Evolutionary conservation across 2,329 filamentous ascomycete species (phyloP), one percentile per base, ranked within the genome.

Genomic region (Aureobasidium sp.): DNA sequence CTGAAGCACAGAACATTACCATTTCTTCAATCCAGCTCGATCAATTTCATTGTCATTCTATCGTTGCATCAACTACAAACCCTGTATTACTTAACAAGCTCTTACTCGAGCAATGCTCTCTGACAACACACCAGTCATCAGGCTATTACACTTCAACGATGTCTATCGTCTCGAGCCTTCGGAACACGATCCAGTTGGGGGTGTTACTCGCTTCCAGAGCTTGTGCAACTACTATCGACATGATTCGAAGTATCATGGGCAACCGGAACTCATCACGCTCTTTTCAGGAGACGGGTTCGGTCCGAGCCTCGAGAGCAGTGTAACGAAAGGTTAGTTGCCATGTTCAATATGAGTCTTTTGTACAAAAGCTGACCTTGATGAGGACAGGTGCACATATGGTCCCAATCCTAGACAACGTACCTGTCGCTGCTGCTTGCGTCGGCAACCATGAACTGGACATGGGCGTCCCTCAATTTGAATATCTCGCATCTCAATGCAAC

Each of bases 201-300:
- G 92, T 20, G 82, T 89, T 46, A 80, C 89, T 34, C 83, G 92
- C 52, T 96, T 97, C 76, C 87, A 94, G 72, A 87, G 86, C 3
- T 77, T 94, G 29, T 81, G 87, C 66, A 86, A 90, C 63, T 82
- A 92, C 72, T 96, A 96, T 71, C 85, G 85, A 56, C 74, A 82
- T 1, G 80, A 83, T 56, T 73, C 81, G 46, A 78, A 78, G 55
- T 94, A 84, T 71, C 72, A 79, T 53, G 84, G 77, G 20, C 87
- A 90, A 71, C 78, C 90, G 1, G 78, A 82, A 42, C 76, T 91
- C 4, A 71, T 95, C 56, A 92, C 90, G 1, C 82, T 96, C 67
- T 97, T 96, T 75, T 96, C 91, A 2, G 91, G 91, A 41, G 92
- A 96, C 80, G 91, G 88, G 10, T 97, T 94, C 76, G 96, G 96